phyloP scores from a whole-genome alignment of 1,139 yeast genomes.

The Nakaseomyces delphensis region DNA sequence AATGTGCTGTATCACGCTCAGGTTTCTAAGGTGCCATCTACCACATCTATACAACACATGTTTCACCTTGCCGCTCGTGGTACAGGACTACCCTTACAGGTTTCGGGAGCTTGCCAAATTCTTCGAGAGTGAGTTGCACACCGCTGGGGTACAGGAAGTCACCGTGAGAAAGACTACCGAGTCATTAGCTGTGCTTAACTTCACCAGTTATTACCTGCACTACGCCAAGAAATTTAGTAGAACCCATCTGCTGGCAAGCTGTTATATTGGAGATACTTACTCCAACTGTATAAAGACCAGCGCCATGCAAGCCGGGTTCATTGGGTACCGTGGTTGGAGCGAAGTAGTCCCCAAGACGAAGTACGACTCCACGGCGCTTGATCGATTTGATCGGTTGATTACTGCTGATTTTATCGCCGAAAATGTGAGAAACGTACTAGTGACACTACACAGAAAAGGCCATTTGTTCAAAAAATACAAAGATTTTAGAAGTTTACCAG shows the following conservation, averaged over 20 bases:
- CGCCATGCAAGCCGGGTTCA: background rate
- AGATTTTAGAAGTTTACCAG: slow-evolving; percentile 49
- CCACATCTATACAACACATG: background rate
- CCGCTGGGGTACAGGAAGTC: background rate
- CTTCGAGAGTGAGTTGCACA: background rate
- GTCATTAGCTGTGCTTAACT: background rate
- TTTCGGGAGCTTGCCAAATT: background rate
- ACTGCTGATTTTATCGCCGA: slow-evolving; percentile 2
- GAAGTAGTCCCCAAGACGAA: background rate
- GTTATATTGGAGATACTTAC: slow-evolving; percentile 1
- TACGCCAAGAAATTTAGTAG: background rate
- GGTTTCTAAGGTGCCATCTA: slow-evolving; percentile 1
- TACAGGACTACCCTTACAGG: slow-evolving; percentile 5
- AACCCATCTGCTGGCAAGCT: slow-evolving; percentile 1
- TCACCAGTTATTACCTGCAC: background rate
- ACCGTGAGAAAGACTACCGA: background rate
- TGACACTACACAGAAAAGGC: slow-evolving; percentile 54
- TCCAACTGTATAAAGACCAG: background rate
- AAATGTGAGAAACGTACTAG: slow-evolving; percentile 45
- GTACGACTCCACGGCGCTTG: background rate
- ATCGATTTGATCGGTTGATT: background rate
- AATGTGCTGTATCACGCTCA: background rate
- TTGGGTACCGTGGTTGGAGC: background rate
- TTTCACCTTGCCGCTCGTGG: slow-evolving; percentile 1
- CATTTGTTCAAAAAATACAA: slow-evolving; percentile 49